A percentile compares a stretch with the other conserved stretches of the same genome.
Evolutionary conservation across 2,329 filamentous ascomycete species (phyloP).

Genomic region (Aspergillus vadensis): DNA sequence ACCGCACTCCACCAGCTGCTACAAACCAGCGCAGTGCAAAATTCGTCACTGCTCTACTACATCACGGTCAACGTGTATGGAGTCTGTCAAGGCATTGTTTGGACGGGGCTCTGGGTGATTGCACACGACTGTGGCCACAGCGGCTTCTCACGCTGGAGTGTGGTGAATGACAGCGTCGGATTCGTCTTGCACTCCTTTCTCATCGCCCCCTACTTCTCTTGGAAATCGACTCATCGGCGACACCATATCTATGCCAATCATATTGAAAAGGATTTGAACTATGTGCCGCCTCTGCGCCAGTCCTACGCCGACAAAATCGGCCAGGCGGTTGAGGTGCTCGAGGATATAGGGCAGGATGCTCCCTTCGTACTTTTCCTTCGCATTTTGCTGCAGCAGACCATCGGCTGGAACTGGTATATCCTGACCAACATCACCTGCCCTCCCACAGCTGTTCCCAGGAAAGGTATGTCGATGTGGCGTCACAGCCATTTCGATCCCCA

Average conservation of each 20-base stretch:
- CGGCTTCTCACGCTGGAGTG: not conserved
- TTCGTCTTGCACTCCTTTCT: not conserved
- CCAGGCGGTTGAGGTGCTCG: not conserved
- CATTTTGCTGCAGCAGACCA: not conserved
- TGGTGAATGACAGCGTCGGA: not conserved
- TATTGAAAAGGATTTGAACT: not conserved
- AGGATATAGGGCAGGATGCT: not conserved
- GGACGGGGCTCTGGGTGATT: not conserved
- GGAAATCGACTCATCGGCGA: not conserved
- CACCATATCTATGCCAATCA: not conserved
- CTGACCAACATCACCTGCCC: not conserved
- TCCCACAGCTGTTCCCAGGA: not conserved
- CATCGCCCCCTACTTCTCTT: not conserved
- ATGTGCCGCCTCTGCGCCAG: not conserved
- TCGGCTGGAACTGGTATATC: constrained; percentile 1
- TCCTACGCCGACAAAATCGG: not conserved
- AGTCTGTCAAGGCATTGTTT: not conserved
- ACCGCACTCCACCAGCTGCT: not conserved
- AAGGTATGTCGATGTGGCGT: not conserved
- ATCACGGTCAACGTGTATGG: not conserved
- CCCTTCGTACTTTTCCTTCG: not conserved
- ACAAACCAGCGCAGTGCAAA: not conserved
- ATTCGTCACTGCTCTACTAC: not conserved
- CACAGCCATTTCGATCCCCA: not conserved
- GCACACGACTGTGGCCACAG: not conserved